These are phyloP conservation scores for Oryza rufipogon DNA, from an alignment of 176 grass and related monocot species.

Conservation along the genomic window DNA sequence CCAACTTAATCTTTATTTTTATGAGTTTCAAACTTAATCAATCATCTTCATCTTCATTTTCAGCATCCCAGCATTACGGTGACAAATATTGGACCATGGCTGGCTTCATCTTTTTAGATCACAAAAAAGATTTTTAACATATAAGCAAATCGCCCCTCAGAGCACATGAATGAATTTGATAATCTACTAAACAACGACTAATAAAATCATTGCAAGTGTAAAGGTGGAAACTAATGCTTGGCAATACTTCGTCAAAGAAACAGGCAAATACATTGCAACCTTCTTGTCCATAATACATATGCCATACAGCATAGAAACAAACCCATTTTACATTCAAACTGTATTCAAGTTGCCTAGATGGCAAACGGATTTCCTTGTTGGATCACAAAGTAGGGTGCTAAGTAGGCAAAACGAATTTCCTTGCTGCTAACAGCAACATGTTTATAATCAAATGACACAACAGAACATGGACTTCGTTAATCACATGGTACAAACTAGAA, in stretches of 20 bases:
- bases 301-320: not conserved
- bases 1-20: no score
- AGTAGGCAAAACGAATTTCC: slow-evolving; percentile 27
- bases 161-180: not conserved
- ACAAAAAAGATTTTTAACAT: no score
- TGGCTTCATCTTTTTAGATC: not conserved
- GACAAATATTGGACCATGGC: not conserved
- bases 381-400: not conserved
- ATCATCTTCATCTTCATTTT: not conserved
- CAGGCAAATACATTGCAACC: not conserved
- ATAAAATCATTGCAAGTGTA: not conserved
- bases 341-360: slow-evolving; percentile 44
- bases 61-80: not conserved
- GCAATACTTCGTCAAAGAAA: not conserved
- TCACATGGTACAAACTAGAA: slow-evolving; percentile 51
- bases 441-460: not conserved
- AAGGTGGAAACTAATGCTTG: not conserved
- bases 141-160: no score
- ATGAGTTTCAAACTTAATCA: no score
- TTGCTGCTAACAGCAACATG: not conserved
- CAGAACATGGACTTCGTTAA: not conserved
- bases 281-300: slow-evolving; percentile 10
- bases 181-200: not conserved
- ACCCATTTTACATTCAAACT: not conserved
- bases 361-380: slow-evolving; percentile 25